Base-by-base conservation (phyloP, 352 stramenopile genomes). In the Globisporangium solare region DNA sequence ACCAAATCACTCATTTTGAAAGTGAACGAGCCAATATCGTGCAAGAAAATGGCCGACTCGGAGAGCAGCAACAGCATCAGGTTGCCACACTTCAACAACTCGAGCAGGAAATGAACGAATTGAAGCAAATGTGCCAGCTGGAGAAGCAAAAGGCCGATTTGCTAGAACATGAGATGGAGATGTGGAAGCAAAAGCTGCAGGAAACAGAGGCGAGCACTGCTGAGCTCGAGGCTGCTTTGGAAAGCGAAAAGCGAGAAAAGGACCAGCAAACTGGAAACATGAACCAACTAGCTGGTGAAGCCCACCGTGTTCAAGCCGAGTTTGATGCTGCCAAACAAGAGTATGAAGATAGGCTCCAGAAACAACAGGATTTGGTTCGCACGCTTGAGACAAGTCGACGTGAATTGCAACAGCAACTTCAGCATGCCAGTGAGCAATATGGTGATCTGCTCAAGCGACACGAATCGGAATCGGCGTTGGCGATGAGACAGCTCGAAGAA, bases 401-500 rank as follows among this genome's bases (percentile, higher is more conserved):
- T 15, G 67, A 67, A 37, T 54, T 86, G 10, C 53, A 48, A 12
- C 58, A 79, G 51, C 61, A 70, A 37, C 71, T 91, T 22, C 52
- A 77, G 24, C 46, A 54, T 21, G 74, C 79, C 46, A 59, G 57
- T 2, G 56, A 71, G 11, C 65, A 65, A 27, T 77, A 79, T 41
- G 39, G 18, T 15, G 49, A 56, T 20, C 57, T 63, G 4, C 42
- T 63, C 41, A 67, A 83, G 32, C 57, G 58, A n/a, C 57, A 63
- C 32, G 73, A 83, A 55, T 61, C 60, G 3, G 69, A 75, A 40
- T 70, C 73, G 1, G 69, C 69, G 51, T 45, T 63, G 37, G 70
- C 75, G 13, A 76, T 83, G 66, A 71, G 69, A 21, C 68, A 80
- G 47, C 71, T 78, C 7, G 73, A 86, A 52, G 64, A 79, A 18